phyloP scores from a whole-genome alignment of 108 stramenopile species.

The Cyclotella choctawhatcheeana region DNA sequence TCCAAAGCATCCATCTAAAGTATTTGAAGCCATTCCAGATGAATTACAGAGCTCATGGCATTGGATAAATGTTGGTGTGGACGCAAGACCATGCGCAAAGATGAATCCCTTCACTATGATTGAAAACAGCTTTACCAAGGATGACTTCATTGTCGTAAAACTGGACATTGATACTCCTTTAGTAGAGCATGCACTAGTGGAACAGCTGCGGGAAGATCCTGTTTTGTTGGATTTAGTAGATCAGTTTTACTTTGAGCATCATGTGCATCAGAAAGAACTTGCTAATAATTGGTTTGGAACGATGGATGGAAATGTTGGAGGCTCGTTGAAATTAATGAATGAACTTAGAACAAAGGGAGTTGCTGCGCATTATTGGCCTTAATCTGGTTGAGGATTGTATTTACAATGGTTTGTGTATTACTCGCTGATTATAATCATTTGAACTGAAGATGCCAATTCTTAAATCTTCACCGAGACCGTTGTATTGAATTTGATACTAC shows the following conservation, averaged over 20 bases:
- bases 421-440: too few species aligned
- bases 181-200: constrained; percentile 55
- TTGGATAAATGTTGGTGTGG: constrained; percentile 45
- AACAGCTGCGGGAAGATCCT: constrained; percentile 38
- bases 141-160: constrained; percentile 72
- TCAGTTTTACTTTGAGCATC: constrained; percentile 85
- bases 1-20: constrained; percentile 30
- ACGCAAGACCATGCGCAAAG: constrained; percentile 18
- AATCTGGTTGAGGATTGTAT: too few species aligned
- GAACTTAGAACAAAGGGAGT: constrained; percentile 53
- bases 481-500: constrained; percentile 23
- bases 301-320: constrained; percentile 51
- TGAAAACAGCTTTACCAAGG: constrained; percentile 26
- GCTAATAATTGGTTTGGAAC: constrained; percentile 31
- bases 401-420: too few species aligned
- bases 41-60: constrained; percentile 40
- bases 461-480: too few species aligned
- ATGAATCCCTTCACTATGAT: constrained; percentile 64
- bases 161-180: constrained; percentile 65
- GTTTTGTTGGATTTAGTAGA: constrained; percentile 53
- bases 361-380: constrained; percentile 68
- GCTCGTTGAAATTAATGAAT: constrained; percentile 57
- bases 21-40: constrained; percentile 47
- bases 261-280: constrained; percentile 54
- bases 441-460: too few species aligned